These are phyloP conservation scores for Lipomyces yamanashiensis DNA, from an alignment of 805 yeast species.

Conservation along the genomic window DNA sequence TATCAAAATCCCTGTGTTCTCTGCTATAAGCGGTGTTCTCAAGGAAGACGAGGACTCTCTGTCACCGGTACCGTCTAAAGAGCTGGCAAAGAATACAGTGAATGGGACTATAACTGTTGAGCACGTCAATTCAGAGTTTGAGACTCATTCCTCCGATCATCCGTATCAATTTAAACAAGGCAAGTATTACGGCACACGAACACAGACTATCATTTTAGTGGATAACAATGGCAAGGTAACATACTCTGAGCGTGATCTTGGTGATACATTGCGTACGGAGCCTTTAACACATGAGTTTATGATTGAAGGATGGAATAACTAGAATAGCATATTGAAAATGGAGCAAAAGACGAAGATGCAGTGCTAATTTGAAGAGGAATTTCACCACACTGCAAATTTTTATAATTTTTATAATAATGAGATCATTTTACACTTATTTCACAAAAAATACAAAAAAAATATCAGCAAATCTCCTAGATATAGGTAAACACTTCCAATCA, in stretches of 20 bases:
- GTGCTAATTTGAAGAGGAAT: not conserved
- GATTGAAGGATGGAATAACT: slow-evolving; percentile 26
- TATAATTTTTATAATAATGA: too few species aligned
- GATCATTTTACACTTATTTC: too few species aligned
- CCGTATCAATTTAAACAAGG: slow-evolving; percentile 49
- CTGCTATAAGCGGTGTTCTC: slow-evolving; percentile 38
- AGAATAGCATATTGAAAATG: not conserved
- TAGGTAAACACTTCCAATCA: too few species aligned
- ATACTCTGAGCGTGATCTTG: slow-evolving; percentile 56
- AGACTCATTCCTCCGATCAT: slow-evolving; percentile 6
- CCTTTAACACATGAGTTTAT: slow-evolving; percentile 20
- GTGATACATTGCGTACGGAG: slow-evolving; percentile 3
- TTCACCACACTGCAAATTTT: too few species aligned
- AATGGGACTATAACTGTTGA: not conserved
- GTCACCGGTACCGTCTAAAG: slow-evolving; percentile 5
- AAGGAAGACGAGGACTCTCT: slow-evolving; percentile 3
- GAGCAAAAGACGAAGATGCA: not conserved
- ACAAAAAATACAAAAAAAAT: too few species aligned
- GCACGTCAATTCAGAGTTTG: slow-evolving; percentile 7
- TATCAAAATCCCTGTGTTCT: slow-evolving; percentile 74
- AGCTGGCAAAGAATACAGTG: not conserved
- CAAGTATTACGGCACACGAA: slow-evolving; percentile 78
- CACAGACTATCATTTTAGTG: slow-evolving; percentile 76
- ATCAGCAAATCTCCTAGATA: too few species aligned
- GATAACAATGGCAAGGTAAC: slow-evolving; percentile 56